Conservation (phyloP, 2,329 filamentous ascomycete species). For the Exutisphaerella laricina region DNA sequence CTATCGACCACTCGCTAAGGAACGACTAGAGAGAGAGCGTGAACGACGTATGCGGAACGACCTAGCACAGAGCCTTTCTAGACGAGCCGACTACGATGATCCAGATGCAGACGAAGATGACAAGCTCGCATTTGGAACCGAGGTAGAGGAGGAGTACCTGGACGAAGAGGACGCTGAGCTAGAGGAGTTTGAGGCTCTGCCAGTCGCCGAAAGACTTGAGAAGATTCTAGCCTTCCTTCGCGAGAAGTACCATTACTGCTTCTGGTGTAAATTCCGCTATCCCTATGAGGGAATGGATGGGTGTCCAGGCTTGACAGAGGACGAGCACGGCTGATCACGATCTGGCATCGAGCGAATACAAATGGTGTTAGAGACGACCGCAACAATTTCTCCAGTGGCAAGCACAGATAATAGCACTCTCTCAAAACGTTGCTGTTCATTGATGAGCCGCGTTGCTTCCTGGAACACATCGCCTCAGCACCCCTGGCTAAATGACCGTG, state of each 20-base stretch:
- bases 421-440: no score
- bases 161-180: conserved; percentile 78
- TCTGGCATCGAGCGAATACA: no score
- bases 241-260: conserved; percentile 73
- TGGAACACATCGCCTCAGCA: no score
- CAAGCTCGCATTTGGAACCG: conserved; percentile 58
- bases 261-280: conserved; percentile 91
- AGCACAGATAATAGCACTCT: no score
- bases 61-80: conserved; percentile 58
- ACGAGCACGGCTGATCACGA: conserved; percentile 61
- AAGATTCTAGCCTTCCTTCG: conserved; percentile 66
- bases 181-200: conserved; percentile 68
- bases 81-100: conserved; percentile 62
- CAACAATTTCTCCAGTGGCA: no score
- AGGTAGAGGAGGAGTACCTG: conserved; percentile 58
- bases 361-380: no score
- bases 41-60: conserved; percentile 61
- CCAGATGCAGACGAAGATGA: conserved; percentile 66
- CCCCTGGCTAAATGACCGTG: no score
- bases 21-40: conserved; percentile 63
- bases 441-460: no score
- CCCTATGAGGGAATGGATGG: conserved; percentile 72
- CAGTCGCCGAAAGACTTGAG: conserved; percentile 59
- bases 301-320: conserved; percentile 81
- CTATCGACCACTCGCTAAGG: conserved; percentile 69